phyloP scores from a whole-genome alignment of 768 basidiomycete genomes.

The Psilocybe sp. region DNA sequence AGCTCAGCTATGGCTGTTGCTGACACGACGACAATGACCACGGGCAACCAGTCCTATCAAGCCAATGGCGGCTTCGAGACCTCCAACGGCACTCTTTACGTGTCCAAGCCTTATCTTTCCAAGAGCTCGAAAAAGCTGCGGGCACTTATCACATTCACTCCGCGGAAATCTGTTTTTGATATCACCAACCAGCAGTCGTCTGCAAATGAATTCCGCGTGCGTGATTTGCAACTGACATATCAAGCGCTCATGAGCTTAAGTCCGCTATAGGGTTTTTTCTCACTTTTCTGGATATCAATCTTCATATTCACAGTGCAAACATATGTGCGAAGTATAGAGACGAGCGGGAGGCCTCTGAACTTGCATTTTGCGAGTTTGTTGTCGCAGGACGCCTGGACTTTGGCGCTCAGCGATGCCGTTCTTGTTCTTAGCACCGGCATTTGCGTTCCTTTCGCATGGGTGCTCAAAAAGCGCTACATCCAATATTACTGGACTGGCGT shows the following conservation, averaged over 20 bases:
- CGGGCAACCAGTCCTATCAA: constrained; percentile 18
- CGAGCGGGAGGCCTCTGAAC: constrained; percentile 74
- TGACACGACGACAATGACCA: neutral
- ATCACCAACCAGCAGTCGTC: constrained; percentile 70
- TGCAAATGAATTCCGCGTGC: constrained; percentile 82
- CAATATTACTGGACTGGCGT: constrained; percentile 75
- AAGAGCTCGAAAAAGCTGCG: constrained; percentile 73
- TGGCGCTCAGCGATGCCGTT: constrained; percentile 81
- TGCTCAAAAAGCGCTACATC: constrained; percentile 75
- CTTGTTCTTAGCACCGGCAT: constrained; percentile 74
- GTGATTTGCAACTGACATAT: constrained; percentile 13
- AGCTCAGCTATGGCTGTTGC: constrained; percentile 2
- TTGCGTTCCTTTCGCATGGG: constrained; percentile 83
- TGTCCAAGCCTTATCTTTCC: constrained; percentile 76
- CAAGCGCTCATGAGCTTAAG: neutral
- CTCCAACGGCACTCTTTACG: constrained; percentile 63
- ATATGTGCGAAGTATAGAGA: constrained; percentile 73
- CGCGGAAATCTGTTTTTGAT: constrained; percentile 85
- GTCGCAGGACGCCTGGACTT: constrained; percentile 76
- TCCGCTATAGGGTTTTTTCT: constrained; percentile 77
- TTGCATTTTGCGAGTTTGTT: constrained; percentile 84
- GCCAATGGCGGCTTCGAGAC: constrained; percentile 47
- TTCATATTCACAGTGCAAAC: constrained; percentile 80
- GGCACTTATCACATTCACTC: constrained; percentile 82
- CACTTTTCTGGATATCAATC: constrained; percentile 90